phyloP scores from a whole-genome alignment of 352 stramenopile genomes.

The Globisporangium polare region DNA sequence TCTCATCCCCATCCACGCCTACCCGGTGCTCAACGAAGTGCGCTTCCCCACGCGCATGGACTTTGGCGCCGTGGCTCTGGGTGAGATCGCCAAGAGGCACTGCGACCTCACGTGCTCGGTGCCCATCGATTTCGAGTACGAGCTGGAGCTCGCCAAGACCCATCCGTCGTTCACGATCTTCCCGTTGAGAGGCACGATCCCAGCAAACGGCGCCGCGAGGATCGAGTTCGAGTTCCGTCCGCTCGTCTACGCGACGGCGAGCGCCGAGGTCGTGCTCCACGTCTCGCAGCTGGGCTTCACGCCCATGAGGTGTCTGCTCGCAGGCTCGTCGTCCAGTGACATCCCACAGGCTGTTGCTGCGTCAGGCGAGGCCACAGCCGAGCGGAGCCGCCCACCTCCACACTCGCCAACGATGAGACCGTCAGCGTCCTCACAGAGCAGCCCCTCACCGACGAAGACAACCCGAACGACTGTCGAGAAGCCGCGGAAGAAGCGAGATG shows the following conservation, averaged over 20 bases:
- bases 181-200: slow-evolving; percentile 63
- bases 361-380: not conserved
- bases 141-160: slow-evolving; percentile 54
- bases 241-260: slow-evolving; percentile 54
- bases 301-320: slow-evolving; percentile 55
- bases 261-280: slow-evolving; percentile 55
- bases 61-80: slow-evolving; percentile 70
- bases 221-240: slow-evolving; percentile 82
- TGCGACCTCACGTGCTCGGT: slow-evolving; percentile 69
- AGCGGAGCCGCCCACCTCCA: not conserved
- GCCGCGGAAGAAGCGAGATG: slow-evolving; percentile 5
- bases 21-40: slow-evolving; percentile 82
- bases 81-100: slow-evolving; percentile 31
- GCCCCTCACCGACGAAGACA: not conserved
- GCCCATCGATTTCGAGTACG: slow-evolving; percentile 87
- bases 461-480: slow-evolving; percentile 3
- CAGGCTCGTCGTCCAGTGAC: slow-evolving; percentile 53
- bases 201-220: slow-evolving; percentile 50
- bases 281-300: slow-evolving; percentile 81
- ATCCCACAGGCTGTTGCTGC: not conserved
- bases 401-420: not conserved
- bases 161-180: slow-evolving; percentile 80
- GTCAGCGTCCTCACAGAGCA: not conserved
- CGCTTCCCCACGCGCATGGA: slow-evolving; percentile 72
- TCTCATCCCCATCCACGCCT: slow-evolving; percentile 83